Conservation (phyloP, 2,329 filamentous ascomycete species). For the Penicillium psychrosexuale region DNA sequence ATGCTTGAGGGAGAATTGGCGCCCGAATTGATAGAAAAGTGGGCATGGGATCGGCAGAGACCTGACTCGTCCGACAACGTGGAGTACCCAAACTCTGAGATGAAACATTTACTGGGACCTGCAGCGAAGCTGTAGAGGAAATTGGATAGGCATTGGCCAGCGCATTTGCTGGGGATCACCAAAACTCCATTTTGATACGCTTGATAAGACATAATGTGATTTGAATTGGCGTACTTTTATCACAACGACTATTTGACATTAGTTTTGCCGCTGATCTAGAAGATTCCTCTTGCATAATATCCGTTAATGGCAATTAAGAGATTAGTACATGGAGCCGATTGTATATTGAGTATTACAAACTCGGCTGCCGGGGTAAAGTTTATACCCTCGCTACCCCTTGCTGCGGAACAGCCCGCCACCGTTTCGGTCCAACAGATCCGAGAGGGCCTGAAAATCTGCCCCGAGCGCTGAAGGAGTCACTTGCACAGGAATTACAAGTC, state of each 20-base stretch:
- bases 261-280: neutral
- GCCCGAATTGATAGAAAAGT: conserved; percentile 25
- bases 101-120: conserved; percentile 51
- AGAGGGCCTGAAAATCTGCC: neutral
- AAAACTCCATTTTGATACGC: neutral
- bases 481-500: neutral
- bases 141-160: neutral
- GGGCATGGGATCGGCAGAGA: conserved; percentile 52
- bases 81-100: conserved; percentile 58
- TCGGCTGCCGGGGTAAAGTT: neutral
- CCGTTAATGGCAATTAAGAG: too few species aligned
- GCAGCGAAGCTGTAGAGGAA: conserved; percentile 27
- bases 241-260: neutral
- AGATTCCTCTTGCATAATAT: too few species aligned
- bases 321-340: too few species aligned
- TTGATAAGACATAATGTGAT: neutral
- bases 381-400: neutral
- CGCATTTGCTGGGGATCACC: neutral
- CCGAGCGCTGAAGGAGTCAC: neutral
- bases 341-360: neutral
- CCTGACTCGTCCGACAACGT: conserved; percentile 53
- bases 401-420: neutral
- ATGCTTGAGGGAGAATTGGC: conserved; percentile 27
- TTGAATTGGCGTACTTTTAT: neutral
- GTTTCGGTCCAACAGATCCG: neutral